Percentiles rank a stretch among this genome's conserved stretches.
phyloP scores from a whole-genome alignment of 169 alveolate genomes.

The Plasmodium berghei region DNA sequence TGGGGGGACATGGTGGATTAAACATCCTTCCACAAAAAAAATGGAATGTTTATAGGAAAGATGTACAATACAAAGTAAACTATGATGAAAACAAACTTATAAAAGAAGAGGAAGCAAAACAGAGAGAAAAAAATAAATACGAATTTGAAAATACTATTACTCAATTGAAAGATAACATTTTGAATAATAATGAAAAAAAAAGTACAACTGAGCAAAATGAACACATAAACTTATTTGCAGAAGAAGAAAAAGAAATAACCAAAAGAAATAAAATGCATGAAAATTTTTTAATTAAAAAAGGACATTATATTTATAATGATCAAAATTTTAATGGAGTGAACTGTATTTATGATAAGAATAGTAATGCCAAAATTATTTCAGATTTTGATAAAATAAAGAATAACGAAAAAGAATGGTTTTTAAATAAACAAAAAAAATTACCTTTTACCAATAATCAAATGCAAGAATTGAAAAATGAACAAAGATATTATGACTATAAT shows the following conservation, averaged over 20 bases:
- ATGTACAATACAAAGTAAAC: conserved; percentile 88
- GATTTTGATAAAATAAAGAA: conserved; percentile 56
- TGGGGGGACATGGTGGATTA: conserved; percentile 96
- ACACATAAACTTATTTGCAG: conserved; percentile 55
- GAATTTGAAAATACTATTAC: conserved; percentile 19
- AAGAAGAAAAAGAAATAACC: conserved; percentile 74
- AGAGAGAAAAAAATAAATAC: conserved; percentile 47
- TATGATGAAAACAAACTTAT: conserved; percentile 79
- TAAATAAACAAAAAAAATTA: conserved; percentile 21
- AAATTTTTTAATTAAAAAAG: conserved; percentile 67
- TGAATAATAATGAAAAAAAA: conserved; percentile 5
- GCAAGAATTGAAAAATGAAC: conserved; percentile 10
- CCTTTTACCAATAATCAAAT: background rate
- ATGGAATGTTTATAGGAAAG: conserved; percentile 92
- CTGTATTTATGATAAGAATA: conserved; percentile 59
- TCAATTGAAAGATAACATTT: conserved; percentile 24
- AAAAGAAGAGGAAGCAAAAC: conserved; percentile 70
- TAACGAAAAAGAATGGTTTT: conserved; percentile 35
- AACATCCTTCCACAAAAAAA: conserved; percentile 93
- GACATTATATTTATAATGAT: conserved; percentile 63
- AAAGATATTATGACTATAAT: background rate
- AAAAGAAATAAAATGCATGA: conserved; percentile 65
- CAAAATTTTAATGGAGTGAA: conserved; percentile 39
- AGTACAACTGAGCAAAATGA: background rate
- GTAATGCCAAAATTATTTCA: conserved; percentile 52